Percentiles rank a stretch among this genome's conserved stretches.
Evolutionary conservation across 164 flowering plant species (phyloP).

Genomic region (Pachysandra terminalis): DNA sequence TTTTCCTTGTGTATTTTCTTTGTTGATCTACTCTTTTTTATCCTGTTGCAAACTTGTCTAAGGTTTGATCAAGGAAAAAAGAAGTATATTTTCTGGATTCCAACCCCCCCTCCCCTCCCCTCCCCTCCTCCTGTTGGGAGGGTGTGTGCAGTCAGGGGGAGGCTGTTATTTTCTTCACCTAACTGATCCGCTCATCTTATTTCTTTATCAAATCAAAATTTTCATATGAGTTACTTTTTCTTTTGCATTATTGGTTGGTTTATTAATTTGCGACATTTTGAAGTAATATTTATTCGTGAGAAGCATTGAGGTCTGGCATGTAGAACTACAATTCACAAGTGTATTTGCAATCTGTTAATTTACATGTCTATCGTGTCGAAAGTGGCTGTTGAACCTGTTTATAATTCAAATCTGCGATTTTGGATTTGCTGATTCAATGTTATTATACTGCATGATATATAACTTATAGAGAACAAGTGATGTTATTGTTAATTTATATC

Average conservation of each 20-base stretch:
- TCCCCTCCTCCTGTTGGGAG: too few relatives aligned
- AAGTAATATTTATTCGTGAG: background rate
- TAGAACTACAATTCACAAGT: background rate
- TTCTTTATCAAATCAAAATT: too few relatives aligned
- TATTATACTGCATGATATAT: too few relatives aligned
- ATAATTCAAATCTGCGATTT: background rate
- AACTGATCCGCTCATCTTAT: too few relatives aligned
- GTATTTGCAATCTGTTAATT: background rate
- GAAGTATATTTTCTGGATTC: too few relatives aligned
- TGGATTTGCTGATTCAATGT: background rate
- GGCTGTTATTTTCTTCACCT: too few relatives aligned
- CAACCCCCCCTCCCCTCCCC: too few relatives aligned
- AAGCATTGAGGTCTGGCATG: background rate
- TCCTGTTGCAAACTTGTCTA: background rate
- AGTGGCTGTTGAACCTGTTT: background rate
- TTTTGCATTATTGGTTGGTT: background rate
- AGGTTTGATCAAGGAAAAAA: background rate
- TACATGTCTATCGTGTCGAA: background rate
- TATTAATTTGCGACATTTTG: too few relatives aligned
- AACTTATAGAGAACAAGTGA: background rate
- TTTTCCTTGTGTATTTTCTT: background rate
- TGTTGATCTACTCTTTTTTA: background rate
- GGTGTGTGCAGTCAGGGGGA: too few relatives aligned
- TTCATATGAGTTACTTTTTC: background rate
- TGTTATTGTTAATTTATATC: background rate